These are phyloP conservation scores for Fusarium scirpi DNA, from an alignment of 2,329 filamentous ascomycete genomes.

Conservation along the genomic window DNA sequence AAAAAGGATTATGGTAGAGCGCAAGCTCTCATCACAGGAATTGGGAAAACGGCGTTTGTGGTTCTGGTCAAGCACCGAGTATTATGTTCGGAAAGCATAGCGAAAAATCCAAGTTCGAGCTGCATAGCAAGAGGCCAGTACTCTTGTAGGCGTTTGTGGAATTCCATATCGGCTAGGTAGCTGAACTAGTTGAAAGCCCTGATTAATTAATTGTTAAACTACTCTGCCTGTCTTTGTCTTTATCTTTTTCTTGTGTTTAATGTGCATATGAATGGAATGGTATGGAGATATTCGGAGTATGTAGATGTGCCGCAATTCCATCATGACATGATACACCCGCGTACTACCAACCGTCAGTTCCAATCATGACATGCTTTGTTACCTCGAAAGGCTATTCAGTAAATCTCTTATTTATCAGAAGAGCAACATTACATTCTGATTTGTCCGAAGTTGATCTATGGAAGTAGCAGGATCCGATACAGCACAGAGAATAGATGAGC, in stretches of 20 bases:
- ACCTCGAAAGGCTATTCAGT: background rate
- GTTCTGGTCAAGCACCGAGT: constrained; percentile 20
- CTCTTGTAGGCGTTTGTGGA: constrained; percentile 42
- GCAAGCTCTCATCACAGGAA: constrained; percentile 38
- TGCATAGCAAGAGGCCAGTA: constrained; percentile 35
- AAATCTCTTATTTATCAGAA: background rate
- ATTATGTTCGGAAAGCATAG: constrained; percentile 25
- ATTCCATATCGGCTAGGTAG: constrained; percentile 29
- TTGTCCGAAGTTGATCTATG: background rate
- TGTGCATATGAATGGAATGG: background rate
- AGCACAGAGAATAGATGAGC: background rate
- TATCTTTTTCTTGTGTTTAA: background rate
- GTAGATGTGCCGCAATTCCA: background rate
- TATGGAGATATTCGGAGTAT: background rate
- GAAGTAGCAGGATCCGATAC: background rate
- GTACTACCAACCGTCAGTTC: background rate
- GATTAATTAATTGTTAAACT: constrained; percentile 19
- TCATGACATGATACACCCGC: background rate
- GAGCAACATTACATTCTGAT: background rate
- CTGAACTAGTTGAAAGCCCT: constrained; percentile 39
- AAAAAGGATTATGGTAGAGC: constrained; percentile 33
- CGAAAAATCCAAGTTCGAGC: constrained; percentile 32
- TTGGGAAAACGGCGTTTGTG: constrained; percentile 35
- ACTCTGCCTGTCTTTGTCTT: background rate
- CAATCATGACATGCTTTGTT: background rate